Evolutionary conservation across 2,329 filamentous ascomycete species (phyloP), one percentile per base, ranked within the genome.

Genomic region (Geosmithia morbida): DNA sequence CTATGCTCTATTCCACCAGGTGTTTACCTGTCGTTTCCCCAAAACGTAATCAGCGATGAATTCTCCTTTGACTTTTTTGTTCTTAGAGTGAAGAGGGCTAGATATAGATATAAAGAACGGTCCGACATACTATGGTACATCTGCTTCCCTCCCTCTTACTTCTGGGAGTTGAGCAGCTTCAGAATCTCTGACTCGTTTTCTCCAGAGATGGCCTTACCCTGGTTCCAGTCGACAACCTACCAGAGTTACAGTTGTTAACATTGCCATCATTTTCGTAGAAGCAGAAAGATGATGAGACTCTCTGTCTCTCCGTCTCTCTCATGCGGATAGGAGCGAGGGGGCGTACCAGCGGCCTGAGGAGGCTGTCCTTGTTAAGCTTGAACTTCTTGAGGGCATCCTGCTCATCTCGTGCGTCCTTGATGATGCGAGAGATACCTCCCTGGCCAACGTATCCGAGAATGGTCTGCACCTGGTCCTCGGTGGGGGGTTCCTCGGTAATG

Each of bases 151-250:
- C 30, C 17, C 41, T 46, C 47, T 60, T 60, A 61, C 51, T 67
- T 68, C 48, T 79, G 62, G 49, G 76, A 70, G 49, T 79, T 76
- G 46, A 96, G 65, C 65, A 95, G 72, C 66, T 84, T 87, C 59
- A 95, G 66, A 51, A 97, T 96, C 68, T 90, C 85, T 16, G 87
- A 94, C 68, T 95, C 83, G 53, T 85, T 81, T 46, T 85, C 86
- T 18, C 87, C 86, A 22, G 78, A 69, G 67, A 85, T 71, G 44
- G 82, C 90, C 62, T 80, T 85, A 53, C 89, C 92, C 62, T 90
- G 89, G 61, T 84, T 87, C 92, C 92, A 97, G 62, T 97, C 90
- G 46, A 97, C 90, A 46, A 48, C 47, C 29, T 49, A 13, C 26
- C 14, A 40, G 39, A 16, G 14, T 26, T 37, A 13, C 14, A 37